Evolutionary conservation across 495 filamentous ascomycete genomes (phyloP), one percentile per base, ranked within the genome.

Genomic region (Penicillium salamii): DNA sequence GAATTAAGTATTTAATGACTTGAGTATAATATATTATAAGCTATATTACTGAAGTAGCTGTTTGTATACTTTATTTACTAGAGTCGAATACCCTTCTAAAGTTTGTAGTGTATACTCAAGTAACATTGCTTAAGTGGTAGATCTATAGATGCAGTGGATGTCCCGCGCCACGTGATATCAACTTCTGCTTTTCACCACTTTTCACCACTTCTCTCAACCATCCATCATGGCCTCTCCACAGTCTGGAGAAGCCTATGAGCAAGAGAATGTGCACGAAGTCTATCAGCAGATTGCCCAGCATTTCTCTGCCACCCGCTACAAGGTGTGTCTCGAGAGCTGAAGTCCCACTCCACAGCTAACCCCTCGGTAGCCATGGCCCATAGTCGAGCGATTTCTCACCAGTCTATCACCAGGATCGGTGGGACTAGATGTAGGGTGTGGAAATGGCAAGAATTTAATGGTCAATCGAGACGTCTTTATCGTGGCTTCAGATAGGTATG

Each of bases 241-340:
- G 46, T 14, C 34, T 5, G 42, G 67, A 14, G 73, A 78, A 35
- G 67, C 51, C 14, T 96, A 96, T 66, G 93, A 98, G 69, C 78
- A 83, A 38, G 67, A 85, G 52, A 86, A 96, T 69, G 93, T 98
- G 46, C 93, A 98, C 69, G 73, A 81, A 53, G 88, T 98, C 48
- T 98, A 98, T 71, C 88, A 96, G 63, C 80, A 91, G 53, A 98
- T 98, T 60, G 93, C 93, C 12, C 75, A 82, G 12, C 93, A 97
- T 71, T 98, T 98, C 71, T 96, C 92, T 12, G 82, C 89, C 9
- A 98, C 93, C 17, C 82, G 93, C 42, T 91, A 96, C 78, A 97
- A 97, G 78, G 84, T 86, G 58, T 55, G 59, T 62, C 37, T 32
- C 18, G 26, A 50, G 33, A 24, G 14, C 7, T 17, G 19, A 17